Percentiles rank a stretch among this genome's conserved stretches.
Conservation (phyloP, 345 rosid species). For the Nephelium lappaceum region DNA sequence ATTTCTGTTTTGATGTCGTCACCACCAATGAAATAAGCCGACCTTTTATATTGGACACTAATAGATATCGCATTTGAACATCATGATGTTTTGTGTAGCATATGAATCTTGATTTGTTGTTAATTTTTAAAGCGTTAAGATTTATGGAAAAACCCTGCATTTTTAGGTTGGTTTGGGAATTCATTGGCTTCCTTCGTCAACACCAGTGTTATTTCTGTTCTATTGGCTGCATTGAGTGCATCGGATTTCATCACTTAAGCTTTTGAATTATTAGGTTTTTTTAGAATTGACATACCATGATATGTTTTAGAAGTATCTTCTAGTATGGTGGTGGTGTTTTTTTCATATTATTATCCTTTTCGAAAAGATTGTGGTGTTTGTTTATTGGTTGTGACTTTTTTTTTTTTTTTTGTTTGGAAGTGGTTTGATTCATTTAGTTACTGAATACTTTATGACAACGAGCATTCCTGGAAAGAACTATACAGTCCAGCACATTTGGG, state of each 20-base stretch:
- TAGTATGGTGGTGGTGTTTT: not conserved
- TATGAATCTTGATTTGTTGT: slow-evolving; percentile 16
- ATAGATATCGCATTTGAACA: slow-evolving; percentile 9
- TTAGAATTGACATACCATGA: not conserved
- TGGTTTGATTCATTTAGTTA: no score
- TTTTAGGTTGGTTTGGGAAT: not conserved
- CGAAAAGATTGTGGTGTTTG: no score
- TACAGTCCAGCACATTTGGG: no score
- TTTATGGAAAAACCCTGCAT: not conserved
- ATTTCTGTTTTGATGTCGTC: slow-evolving; percentile 19
- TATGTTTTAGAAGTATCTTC: not conserved
- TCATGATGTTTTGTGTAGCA: slow-evolving; percentile 13
- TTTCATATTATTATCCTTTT: no score
- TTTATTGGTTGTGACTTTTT: not conserved
- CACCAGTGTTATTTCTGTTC: slow-evolving; percentile 1
- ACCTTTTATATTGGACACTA: slow-evolving; percentile 18
- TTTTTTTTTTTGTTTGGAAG: no score
- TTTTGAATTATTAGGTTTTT: not conserved
- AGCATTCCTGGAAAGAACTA: no score
- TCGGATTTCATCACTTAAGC: no score
- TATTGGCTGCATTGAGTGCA: not conserved
- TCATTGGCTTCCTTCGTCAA: not conserved
- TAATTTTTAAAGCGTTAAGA: not conserved
- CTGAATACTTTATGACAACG: no score
- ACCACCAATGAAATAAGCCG: slow-evolving; percentile 46